Percentiles rank a stretch among this genome's conserved stretches.
phyloP scores from a whole-genome alignment of 768 basidiomycete species.

The Boletellus ananiceps region DNA sequence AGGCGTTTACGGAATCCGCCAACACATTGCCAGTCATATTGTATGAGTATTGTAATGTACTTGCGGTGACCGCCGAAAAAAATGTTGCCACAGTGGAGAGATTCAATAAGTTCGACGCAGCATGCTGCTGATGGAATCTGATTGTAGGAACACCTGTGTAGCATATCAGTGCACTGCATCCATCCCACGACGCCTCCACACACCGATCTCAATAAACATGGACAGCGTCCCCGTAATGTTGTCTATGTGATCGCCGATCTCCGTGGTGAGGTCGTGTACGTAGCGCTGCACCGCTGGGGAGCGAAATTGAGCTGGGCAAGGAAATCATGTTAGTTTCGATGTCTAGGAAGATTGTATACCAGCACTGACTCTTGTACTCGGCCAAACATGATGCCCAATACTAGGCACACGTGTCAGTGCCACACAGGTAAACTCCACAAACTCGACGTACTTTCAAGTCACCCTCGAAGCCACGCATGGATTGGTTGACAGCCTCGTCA shows the following conservation, averaged over 20 bases:
- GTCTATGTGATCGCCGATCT: conserved; percentile 53
- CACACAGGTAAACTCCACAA: background rate
- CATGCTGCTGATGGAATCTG: conserved; percentile 51
- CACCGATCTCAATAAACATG: conserved; percentile 54
- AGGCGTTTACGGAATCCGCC: conserved; percentile 43
- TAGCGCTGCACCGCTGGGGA: conserved; percentile 52
- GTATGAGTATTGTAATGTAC: conserved; percentile 47
- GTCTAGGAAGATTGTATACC: background rate
- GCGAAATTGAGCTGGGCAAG: conserved; percentile 42
- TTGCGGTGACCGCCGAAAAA: conserved; percentile 51
- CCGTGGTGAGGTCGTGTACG: conserved; percentile 47
- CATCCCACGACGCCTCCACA: conserved; percentile 14
- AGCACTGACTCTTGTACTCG: conserved; percentile 40
- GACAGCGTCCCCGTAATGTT: conserved; percentile 47
- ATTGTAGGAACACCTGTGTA: conserved; percentile 50
- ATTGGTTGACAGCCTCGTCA: conserved; percentile 48
- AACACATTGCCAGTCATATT: conserved; percentile 31
- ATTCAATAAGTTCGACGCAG: conserved; percentile 45
- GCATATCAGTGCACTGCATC: conserved; percentile 26
- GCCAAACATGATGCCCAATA: conserved; percentile 52
- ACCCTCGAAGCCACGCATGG: conserved; percentile 46
- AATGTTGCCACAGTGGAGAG: conserved; percentile 52
- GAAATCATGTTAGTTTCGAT: conserved; percentile 8
- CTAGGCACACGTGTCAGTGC: conserved; percentile 26
- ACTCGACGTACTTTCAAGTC: conserved; percentile 41